phyloP scores from a whole-genome alignment of 352 stramenopile genomes.

The Pythium brachiatum region DNA sequence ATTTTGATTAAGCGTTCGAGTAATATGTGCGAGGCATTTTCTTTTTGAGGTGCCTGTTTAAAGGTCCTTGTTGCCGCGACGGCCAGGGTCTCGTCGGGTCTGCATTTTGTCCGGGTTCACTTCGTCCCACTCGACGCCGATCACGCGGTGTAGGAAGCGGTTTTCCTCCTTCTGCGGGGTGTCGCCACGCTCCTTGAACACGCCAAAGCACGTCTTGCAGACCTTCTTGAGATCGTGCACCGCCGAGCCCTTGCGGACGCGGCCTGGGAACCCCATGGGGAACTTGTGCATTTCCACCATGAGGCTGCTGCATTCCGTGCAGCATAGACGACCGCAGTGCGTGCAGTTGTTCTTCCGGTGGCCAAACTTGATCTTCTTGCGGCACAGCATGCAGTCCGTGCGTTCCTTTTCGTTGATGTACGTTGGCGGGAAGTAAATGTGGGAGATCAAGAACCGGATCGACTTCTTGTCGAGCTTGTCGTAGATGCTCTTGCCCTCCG shows the following conservation, averaged over 20 bases:
- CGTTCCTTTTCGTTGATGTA: conserved; percentile 87
- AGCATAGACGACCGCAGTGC: conserved; percentile 78
- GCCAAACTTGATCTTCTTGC: conserved; percentile 87
- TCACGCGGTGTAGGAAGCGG: conserved; percentile 75
- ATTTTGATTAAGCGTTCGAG: conserved; percentile 6
- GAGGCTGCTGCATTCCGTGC: conserved; percentile 63
- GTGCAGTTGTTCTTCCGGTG: conserved; percentile 85
- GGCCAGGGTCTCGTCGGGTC: conserved; percentile 37
- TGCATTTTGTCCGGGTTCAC: conserved; percentile 87
- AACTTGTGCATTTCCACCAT: conserved; percentile 77
- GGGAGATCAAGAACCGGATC: conserved; percentile 64
- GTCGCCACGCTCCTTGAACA: conserved; percentile 81
- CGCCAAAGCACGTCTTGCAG: conserved; percentile 85
- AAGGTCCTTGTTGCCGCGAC: conserved; percentile 56
- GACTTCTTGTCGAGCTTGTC: conserved; percentile 79
- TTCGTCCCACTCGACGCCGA: conserved; percentile 87
- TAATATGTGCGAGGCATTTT: neutral
- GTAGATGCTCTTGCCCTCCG: conserved; percentile 81
- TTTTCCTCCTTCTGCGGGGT: conserved; percentile 61
- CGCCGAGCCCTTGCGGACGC: conserved; percentile 60
- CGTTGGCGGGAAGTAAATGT: conserved; percentile 87
- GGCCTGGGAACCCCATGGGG: conserved; percentile 80
- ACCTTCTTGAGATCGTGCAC: conserved; percentile 69
- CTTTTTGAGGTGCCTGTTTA: neutral
- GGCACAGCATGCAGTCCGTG: conserved; percentile 79